These are phyloP conservation scores for Lomentospora prolificans DNA, from an alignment of 2,329 filamentous ascomycete species.

Conservation along the genomic window DNA sequence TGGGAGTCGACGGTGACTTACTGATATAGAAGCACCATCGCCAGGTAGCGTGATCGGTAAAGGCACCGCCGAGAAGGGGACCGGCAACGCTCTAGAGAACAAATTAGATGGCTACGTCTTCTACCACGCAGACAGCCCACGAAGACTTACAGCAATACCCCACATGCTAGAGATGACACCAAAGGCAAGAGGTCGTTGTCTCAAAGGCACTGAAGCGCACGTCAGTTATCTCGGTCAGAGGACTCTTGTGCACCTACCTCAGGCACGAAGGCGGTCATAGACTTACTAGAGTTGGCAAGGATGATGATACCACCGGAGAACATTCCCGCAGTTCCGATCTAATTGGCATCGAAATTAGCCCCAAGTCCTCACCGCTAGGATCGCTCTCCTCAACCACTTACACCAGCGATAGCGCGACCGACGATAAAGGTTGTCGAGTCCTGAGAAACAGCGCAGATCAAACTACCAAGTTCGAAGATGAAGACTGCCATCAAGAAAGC, in stretches of 20 bases:
- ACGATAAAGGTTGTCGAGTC: conserved; percentile 39
- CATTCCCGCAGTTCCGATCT: conserved; percentile 39
- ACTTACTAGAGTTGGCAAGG: conserved; percentile 29
- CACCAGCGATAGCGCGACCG: conserved; percentile 40
- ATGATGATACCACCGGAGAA: conserved; percentile 41
- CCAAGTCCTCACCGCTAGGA: no score
- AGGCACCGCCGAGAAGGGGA: conserved; percentile 39
- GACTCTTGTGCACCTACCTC: no score
- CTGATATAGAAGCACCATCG: conserved; percentile 40
- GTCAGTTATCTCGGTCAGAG: not conserved
- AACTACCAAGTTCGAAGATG: conserved; percentile 33
- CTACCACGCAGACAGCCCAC: conserved; percentile 4
- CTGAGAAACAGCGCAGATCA: conserved; percentile 34
- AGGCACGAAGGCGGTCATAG: not conserved
- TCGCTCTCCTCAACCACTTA: conserved; percentile 16
- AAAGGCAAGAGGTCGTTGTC: conserved; percentile 43
- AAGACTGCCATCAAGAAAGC: conserved; percentile 32
- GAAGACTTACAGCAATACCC: conserved; percentile 34
- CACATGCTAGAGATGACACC: conserved; percentile 46
- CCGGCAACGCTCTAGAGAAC: conserved; percentile 28
- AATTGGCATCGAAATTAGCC: not conserved
- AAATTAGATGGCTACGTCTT: not conserved
- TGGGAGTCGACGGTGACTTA: not conserved
- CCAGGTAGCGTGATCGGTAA: conserved; percentile 40
- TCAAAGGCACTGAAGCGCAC: conserved; percentile 33